Base-by-base conservation (phyloP, 345 rosid species). In the Eucalyptus cladocalyx region DNA sequence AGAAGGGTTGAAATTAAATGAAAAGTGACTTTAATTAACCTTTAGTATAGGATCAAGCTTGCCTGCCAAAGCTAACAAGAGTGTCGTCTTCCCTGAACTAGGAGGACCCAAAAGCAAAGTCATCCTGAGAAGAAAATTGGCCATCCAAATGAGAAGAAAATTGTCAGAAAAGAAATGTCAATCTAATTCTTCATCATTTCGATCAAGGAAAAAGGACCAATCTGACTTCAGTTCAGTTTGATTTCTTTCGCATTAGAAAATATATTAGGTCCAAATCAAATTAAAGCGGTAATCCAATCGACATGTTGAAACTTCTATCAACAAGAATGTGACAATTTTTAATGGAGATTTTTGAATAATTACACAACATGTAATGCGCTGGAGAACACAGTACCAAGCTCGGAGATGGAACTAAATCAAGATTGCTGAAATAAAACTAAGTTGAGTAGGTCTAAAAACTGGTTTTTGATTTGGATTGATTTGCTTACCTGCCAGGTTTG, bases 41-140 rank as follows among this genome's bases (percentile, higher is more conserved):
- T 89, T 91, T 14, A 91, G 56, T 19, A 60, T 54, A n/a, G 43
- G 48, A 62, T 91, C 92, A 45, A 92, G 94, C 90, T 89, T 92
- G 69, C 92, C 89, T 11, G 89, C 91, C 87, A 86, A 37, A 86
- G 97, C 97, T 90, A 94, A 65, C 89, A 97, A 87, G 34, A 96
- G 93, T 3, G 97, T 95, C 9, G 99, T 96, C 90, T 97, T 96
- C 86, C 99, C 99, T 9, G 99, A 95, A 89, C 95, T 89, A 9
- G 99, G 99, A 90, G 99, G 99, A 88, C 99, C 99, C 88, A 97
- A 87, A 62, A 97, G 99, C 92, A 86, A 65, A 86, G 97, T 88
- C 85, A 86, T 83, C 69, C 89, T 90, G 60, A 54, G 60, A 54
- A 54, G 60, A 54, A 51, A 51, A 89, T 47, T 65, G 16, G 13